Conservation (phyloP, 2,329 filamentous ascomycete species). For the Colletotrichum sidae region DNA sequence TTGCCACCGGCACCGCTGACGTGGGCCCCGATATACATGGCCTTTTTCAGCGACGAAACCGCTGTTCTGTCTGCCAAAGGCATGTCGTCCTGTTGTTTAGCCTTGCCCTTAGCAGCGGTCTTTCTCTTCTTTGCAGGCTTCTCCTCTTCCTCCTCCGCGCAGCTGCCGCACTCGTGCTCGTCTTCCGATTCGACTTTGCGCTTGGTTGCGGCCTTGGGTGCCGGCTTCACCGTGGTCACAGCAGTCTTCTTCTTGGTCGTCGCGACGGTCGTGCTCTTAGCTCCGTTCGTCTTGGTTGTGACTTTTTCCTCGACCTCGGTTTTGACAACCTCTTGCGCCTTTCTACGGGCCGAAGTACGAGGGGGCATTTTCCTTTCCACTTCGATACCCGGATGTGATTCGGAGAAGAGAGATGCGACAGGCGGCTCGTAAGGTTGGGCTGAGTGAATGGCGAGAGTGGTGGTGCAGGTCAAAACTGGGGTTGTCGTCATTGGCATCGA, state of each 20-base stretch:
- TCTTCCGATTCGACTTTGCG: conserved; percentile 46
- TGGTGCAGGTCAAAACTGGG: neutral
- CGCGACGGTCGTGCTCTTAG: conserved; percentile 25
- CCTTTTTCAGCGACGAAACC: conserved; percentile 70
- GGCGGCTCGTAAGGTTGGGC: neutral
- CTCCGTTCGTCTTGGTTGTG: conserved; percentile 32
- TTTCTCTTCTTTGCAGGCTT: conserved; percentile 57
- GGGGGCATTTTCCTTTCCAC: conserved; percentile 44
- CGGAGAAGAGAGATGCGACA: accelerated
- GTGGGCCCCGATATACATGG: conserved; percentile 90
- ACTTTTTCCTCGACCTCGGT: conserved; percentile 40
- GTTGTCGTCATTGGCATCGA: neutral
- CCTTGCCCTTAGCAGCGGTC: conserved; percentile 45
- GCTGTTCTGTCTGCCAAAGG: conserved; percentile 77
- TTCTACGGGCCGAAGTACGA: conserved; percentile 49
- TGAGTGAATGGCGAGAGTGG: neutral
- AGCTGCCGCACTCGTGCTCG: conserved; percentile 41
- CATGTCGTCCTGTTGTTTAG: conserved; percentile 58
- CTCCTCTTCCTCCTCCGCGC: conserved; percentile 39
- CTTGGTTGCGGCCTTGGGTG: conserved; percentile 42
- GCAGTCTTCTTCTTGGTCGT: conserved; percentile 32
- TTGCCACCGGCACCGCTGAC: conserved; percentile 88
- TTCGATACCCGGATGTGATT: neutral
- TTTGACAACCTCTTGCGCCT: conserved; percentile 42
- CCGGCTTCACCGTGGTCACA: conserved; percentile 26